phyloP scores from a whole-genome alignment of 73 alveolate genomes.

The Diophrys appendiculata region DNA sequence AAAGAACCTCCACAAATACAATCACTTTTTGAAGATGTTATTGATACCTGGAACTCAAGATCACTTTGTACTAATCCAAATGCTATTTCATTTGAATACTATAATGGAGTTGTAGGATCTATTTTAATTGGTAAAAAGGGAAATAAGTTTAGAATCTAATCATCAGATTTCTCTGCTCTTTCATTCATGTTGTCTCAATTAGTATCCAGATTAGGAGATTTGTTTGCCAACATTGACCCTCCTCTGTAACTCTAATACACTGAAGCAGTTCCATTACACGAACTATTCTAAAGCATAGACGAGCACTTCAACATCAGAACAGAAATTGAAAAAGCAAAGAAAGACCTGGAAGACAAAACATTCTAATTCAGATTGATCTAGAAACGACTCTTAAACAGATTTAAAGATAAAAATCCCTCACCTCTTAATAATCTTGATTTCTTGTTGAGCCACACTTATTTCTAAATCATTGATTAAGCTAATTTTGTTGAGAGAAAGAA shows the following conservation, averaged over 20 bases:
- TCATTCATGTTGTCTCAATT: slow-evolving; percentile 58
- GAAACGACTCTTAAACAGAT: slow-evolving; percentile 71
- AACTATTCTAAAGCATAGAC: slow-evolving; percentile 68
- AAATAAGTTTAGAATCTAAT: slow-evolving; percentile 68
- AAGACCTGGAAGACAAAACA: slow-evolving; percentile 72
- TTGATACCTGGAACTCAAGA: background rate
- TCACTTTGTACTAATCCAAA: slow-evolving; percentile 62
- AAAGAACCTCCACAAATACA: background rate
- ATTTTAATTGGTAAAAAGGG: slow-evolving; percentile 69
- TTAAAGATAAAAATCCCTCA: slow-evolving; percentile 80
- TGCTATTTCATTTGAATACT: slow-evolving; percentile 63
- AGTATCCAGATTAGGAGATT: slow-evolving; percentile 19
- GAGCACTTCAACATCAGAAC: slow-evolving; percentile 66
- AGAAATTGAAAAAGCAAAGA: slow-evolving; percentile 58
- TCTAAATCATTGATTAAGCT: slow-evolving; percentile 61
- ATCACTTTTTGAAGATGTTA: background rate
- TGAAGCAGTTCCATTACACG: slow-evolving; percentile 79
- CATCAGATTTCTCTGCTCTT: slow-evolving; percentile 61
- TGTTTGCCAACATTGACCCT: slow-evolving; percentile 32
- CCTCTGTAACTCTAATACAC: no score
- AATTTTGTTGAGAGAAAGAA: slow-evolving; percentile 58
- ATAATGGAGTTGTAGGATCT: slow-evolving; percentile 63
- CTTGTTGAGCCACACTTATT: slow-evolving; percentile 71
- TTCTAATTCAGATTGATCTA: slow-evolving; percentile 72
- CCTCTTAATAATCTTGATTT: slow-evolving; percentile 76